A percentile compares a stretch with the other conserved stretches of the same genome.
Evolutionary conservation across 139 green algal genomes (phyloP).

Genomic region (Auxenochlorella pyrenoidosa): DNA sequence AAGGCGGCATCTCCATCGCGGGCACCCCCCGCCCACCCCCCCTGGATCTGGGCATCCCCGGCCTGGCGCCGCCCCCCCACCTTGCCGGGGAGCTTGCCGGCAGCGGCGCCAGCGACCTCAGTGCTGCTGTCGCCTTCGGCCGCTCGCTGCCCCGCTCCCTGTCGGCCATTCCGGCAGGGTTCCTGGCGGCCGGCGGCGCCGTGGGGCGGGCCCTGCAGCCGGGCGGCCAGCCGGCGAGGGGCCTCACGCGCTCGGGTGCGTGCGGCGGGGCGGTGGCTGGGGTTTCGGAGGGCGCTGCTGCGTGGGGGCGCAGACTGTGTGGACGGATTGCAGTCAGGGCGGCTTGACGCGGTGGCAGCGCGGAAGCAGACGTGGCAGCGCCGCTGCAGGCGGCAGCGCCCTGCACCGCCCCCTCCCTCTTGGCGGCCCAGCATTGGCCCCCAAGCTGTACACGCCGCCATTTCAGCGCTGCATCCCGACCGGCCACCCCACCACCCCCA

Average conservation of each 20-base stretch:
- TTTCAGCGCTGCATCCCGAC: no score
- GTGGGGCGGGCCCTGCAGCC: background rate
- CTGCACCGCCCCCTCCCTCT: no score
- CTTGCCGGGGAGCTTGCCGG: background rate
- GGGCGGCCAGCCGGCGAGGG: background rate
- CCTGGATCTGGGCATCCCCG: constrained; percentile 6
- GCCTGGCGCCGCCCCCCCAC: background rate
- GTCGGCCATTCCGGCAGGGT: background rate
- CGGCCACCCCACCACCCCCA: background rate
- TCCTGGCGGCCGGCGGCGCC: background rate
- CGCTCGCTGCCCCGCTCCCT: background rate
- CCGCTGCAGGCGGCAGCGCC: no score
- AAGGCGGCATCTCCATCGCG: constrained; percentile 19
- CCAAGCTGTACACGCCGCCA: no score
- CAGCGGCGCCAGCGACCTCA: background rate
- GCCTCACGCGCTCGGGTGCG: background rate
- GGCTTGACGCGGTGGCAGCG: no score
- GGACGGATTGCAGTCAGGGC: no score
- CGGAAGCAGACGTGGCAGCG: no score
- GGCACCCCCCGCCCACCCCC: background rate
- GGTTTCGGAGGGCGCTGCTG: no score
- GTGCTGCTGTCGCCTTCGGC: background rate
- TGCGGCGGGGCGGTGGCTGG: background rate
- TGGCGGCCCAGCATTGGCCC: no score
- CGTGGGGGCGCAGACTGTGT: no score